phyloP scores from a whole-genome alignment of 1,284 basidiomycete species.

The Schizophyllum amplum region DNA sequence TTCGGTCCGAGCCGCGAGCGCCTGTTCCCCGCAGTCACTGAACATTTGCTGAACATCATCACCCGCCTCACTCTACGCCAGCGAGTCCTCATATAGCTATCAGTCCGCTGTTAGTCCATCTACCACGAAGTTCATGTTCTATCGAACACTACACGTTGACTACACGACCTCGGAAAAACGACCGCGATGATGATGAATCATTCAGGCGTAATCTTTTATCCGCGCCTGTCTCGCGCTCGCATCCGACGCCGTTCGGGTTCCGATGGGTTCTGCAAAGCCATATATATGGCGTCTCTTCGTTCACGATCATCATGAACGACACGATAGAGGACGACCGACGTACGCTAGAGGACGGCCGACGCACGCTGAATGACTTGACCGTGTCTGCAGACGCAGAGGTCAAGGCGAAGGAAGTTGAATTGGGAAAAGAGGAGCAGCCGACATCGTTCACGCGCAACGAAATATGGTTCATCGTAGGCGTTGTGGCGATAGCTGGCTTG shows the following conservation, averaged over 20 bases:
- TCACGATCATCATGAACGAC: background rate
- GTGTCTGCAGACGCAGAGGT: background rate
- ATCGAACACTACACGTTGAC: background rate
- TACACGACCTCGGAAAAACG: background rate
- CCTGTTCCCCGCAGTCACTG: background rate
- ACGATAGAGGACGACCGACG: background rate
- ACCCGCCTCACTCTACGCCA: too few relatives aligned
- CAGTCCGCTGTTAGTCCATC: too few relatives aligned
- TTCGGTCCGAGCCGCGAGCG: background rate
- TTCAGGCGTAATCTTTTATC: background rate
- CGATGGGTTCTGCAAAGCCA: too few relatives aligned
- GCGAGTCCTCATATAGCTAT: too few relatives aligned
- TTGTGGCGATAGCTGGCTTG: constrained; percentile 48
- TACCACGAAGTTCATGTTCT: too few relatives aligned
- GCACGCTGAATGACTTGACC: background rate
- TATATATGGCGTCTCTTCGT: background rate
- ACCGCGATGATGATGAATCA: background rate
- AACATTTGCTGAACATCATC: too few relatives aligned
- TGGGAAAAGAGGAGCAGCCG: background rate
- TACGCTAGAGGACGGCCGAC: background rate
- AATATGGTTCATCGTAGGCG: constrained; percentile 60
- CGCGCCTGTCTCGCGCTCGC: background rate
- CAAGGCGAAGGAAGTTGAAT: background rate
- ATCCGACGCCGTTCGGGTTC: background rate
- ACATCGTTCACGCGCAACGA: constrained; percentile 38